These are phyloP conservation scores for Fusarium xylarioides DNA, from an alignment of 2,329 filamentous ascomycete genomes.

Conservation along the genomic window DNA sequence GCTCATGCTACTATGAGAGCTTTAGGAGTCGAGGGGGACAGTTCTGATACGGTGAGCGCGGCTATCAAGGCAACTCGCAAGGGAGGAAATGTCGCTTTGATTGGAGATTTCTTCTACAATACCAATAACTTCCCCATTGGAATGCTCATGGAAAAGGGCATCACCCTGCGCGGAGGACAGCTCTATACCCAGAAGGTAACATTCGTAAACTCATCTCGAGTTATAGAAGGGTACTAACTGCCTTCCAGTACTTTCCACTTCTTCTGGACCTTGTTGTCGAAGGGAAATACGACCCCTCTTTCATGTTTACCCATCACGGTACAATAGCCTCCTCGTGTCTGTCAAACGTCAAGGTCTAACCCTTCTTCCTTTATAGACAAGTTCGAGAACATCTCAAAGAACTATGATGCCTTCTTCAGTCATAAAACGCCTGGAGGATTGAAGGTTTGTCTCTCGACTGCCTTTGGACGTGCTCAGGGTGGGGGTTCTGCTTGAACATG, in stretches of 20 bases:
- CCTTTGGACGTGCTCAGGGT: neutral
- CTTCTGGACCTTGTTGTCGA: neutral
- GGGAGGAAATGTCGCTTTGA: neutral
- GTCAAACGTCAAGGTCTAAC: fast-evolving
- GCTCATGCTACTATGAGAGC: neutral
- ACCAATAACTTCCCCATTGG: slow-evolving; percentile 6
- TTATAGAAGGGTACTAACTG: fast-evolving
- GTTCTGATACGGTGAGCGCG: neutral
- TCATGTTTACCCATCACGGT: slow-evolving; percentile 1
- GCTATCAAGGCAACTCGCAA: neutral
- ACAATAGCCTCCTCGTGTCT: fast-evolving
- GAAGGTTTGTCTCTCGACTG: neutral
- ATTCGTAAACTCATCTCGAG: too few relatives aligned
- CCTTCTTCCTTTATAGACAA: neutral
- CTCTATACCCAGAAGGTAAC: slow-evolving; percentile 1
- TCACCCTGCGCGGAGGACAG: neutral
- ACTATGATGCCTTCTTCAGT: neutral
- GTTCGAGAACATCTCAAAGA: neutral
- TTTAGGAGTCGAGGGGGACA: neutral
- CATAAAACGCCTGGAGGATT: neutral
- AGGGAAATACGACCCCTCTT: neutral
- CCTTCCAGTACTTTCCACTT: neutral
- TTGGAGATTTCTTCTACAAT: neutral
- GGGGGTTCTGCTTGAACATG: too few relatives aligned
- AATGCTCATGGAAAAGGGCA: slow-evolving; percentile 5